Conservation (phyloP, 192 early-diverging fungal species). For the Thamnidium elegans region DNA sequence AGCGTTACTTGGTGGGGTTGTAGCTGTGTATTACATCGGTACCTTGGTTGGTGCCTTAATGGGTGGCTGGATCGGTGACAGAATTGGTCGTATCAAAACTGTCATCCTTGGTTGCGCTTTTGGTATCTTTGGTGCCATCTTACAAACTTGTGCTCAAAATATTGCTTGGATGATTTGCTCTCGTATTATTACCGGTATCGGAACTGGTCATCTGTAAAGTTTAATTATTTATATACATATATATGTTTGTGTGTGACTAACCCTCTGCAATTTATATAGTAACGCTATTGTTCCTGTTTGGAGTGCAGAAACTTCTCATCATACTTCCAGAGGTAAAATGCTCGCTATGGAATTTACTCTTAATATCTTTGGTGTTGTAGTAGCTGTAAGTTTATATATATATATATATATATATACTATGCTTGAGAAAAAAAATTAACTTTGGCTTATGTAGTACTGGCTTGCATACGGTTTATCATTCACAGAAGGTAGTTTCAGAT, state of each 20-base stretch:
- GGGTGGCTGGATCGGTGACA: constrained; percentile 34
- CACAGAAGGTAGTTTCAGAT: constrained; percentile 26
- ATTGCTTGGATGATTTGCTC: constrained; percentile 31
- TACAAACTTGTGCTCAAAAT: constrained; percentile 33
- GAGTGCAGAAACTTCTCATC: constrained; percentile 33
- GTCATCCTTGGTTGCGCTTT: constrained; percentile 20
- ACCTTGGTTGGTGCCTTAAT: constrained; percentile 31
- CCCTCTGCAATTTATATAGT: constrained; percentile 6
- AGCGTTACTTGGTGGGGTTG: constrained; percentile 27
- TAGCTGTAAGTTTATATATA: constrained; percentile 20
- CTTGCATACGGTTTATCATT: constrained; percentile 26
- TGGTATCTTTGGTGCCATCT: constrained; percentile 25
- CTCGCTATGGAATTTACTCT: constrained; percentile 33
- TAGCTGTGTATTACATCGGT: constrained; percentile 30
- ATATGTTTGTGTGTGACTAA: too few species aligned
- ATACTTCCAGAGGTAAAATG: constrained; percentile 26
- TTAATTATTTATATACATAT: too few species aligned
- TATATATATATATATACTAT: neutral
- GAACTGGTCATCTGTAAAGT: constrained; percentile 31
- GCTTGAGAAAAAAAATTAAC: too few species aligned
- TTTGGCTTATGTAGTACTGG: constrained; percentile 21
- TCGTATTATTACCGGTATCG: constrained; percentile 31
- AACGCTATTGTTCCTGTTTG: constrained; percentile 36
- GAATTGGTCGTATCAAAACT: constrained; percentile 31
- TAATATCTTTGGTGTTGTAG: constrained; percentile 35